These are phyloP conservation scores for Xylaria intraflava DNA, from an alignment of 495 filamentous ascomycete genomes.

Conservation along the genomic window DNA sequence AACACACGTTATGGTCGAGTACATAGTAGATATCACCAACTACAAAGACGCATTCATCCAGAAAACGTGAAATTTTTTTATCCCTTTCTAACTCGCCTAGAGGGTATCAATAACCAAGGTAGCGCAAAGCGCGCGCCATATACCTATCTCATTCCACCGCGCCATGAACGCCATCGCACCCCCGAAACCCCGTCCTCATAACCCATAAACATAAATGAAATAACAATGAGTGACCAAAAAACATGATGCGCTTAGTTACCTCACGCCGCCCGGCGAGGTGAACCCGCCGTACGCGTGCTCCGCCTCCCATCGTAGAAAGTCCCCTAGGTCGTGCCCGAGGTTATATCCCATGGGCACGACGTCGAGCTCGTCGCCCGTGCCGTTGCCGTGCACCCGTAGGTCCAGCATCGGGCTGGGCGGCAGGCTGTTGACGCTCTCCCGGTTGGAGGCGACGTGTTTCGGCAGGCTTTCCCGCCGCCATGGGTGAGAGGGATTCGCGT, in stretches of 20 bases:
- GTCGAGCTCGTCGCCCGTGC: slow-evolving; percentile 33
- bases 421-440: slow-evolving; percentile 34
- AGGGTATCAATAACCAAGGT: background rate
- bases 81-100: background rate
- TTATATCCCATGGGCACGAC: slow-evolving; percentile 51
- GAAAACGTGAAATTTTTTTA: background rate
- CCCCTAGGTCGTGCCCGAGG: slow-evolving; percentile 45
- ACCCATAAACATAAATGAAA: background rate
- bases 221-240: too few species aligned
- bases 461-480: slow-evolving; percentile 5
- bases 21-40: too few species aligned
- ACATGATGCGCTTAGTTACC: background rate
- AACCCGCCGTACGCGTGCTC: slow-evolving; percentile 34
- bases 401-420: slow-evolving; percentile 48
- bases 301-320: slow-evolving; percentile 45
- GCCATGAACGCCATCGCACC: background rate
- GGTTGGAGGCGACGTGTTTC: slow-evolving; percentile 12
- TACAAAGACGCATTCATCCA: background rate
- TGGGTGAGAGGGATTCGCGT: slow-evolving; percentile 8
- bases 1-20: too few species aligned
- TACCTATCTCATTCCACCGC: background rate
- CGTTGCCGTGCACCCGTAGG: slow-evolving; percentile 32
- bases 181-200: background rate
- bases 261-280: background rate
- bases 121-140: background rate